Percentiles rank a stretch among this genome's conserved stretches.
Conservation (phyloP, 495 filamentous ascomycete genomes). For the Aspergillus campestris region DNA sequence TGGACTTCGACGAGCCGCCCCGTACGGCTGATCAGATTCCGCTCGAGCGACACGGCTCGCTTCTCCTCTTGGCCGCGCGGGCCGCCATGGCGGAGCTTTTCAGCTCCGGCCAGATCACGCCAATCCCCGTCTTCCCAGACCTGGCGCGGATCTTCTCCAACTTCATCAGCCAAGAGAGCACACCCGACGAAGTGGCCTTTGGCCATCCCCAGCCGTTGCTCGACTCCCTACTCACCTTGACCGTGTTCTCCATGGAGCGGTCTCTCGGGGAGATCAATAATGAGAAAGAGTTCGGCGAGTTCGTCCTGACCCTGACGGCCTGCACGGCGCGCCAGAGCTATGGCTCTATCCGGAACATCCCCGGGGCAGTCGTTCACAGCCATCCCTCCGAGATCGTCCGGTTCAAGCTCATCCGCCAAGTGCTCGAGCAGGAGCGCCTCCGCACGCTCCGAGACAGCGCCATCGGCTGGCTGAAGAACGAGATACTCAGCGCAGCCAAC, state of each 20-base stretch:
- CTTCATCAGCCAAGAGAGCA: conserved; percentile 46
- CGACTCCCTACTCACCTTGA: conserved; percentile 32
- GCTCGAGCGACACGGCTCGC: conserved; percentile 61
- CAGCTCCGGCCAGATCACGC: conserved; percentile 19
- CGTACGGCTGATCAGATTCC: conserved; percentile 54
- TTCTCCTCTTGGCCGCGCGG: conserved; percentile 50
- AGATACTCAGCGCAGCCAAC: conserved; percentile 50
- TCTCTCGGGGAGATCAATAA: conserved; percentile 14
- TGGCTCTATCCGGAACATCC: conserved; percentile 67
- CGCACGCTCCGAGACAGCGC: conserved; percentile 73
- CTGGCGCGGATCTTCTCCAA: conserved; percentile 50
- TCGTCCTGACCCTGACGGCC: conserved; percentile 55
- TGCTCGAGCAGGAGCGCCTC: conserved; percentile 66
- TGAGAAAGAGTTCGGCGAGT: conserved; percentile 30
- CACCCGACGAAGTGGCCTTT: conserved; percentile 29
- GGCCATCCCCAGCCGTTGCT: conserved; percentile 36
- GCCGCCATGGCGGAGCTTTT: conserved; percentile 36
- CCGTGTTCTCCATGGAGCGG: conserved; percentile 21
- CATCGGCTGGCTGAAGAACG: conserved; percentile 80
- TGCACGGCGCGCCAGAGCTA: conserved; percentile 56
- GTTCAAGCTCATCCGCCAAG: conserved; percentile 68
- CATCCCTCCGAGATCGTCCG: conserved; percentile 64
- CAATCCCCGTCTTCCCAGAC: conserved; percentile 55
- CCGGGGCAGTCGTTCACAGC: conserved; percentile 62
- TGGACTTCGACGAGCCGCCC: conserved; percentile 35